Percentiles rank a stretch among this genome's conserved stretches.
Conservation (phyloP, 495 filamentous ascomycete species). For the Daldinia bambusicola region DNA sequence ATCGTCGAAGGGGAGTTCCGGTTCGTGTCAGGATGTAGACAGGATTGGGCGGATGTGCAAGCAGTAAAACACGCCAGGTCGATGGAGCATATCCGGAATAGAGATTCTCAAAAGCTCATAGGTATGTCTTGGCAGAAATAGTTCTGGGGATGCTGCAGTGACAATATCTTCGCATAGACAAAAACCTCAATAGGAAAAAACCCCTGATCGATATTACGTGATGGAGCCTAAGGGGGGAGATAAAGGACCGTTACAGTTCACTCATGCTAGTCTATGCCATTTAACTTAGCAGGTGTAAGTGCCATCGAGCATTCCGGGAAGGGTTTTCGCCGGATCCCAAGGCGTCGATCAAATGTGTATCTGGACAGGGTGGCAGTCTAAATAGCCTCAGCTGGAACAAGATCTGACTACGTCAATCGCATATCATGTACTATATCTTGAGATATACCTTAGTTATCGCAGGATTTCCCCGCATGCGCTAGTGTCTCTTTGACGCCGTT, state of each 20-base stretch:
- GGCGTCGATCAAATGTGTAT: conserved; percentile 35
- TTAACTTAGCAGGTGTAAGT: conserved; percentile 15
- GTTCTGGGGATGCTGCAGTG: neutral
- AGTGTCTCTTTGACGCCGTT: conserved; percentile 37
- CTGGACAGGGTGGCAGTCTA: conserved; percentile 30
- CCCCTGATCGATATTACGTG: conserved; percentile 24
- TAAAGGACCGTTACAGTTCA: conserved; percentile 27
- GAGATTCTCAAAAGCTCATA: conserved; percentile 39
- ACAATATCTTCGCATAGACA: conserved; percentile 20
- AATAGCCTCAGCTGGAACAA: conserved; percentile 31
- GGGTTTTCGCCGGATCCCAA: conserved; percentile 46
- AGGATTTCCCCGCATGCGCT: conserved; percentile 2
- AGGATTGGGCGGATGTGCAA: conserved; percentile 48
- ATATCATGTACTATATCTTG: conserved; percentile 31
- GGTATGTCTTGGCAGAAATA: conserved; percentile 35
- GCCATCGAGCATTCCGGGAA: conserved; percentile 53
- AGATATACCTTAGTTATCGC: conserved; percentile 24
- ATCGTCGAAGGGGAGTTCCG: conserved; percentile 54
- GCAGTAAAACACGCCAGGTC: conserved; percentile 55
- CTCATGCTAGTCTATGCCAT: conserved; percentile 20
- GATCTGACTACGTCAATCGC: conserved; percentile 35
- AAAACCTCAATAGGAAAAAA: conserved; percentile 15
- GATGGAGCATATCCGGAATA: conserved; percentile 35
- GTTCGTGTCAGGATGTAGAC: conserved; percentile 58
- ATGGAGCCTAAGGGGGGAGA: conserved; percentile 14